Base-by-base conservation (phyloP, 345 rosid species). In the Clarkia xantiana region DNA sequence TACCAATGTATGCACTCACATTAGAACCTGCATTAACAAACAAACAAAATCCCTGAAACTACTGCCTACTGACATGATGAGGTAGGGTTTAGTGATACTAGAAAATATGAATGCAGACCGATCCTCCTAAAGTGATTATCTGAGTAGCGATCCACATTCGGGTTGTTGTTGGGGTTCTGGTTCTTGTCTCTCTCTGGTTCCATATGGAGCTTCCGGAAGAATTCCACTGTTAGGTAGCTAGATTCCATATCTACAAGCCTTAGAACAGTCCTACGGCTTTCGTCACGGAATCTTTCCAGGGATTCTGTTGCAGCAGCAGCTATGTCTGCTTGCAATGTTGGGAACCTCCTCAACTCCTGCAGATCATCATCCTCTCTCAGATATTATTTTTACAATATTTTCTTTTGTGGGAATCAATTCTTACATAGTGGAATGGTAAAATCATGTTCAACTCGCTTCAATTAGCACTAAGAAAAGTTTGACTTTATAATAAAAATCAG, bases 241-340 rank as follows among this genome's bases (percentile, higher is more conserved):
- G 99, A 87, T 49, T 91, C 99, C 99, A 91, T 91, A 52, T 91
- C 99, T 17, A 91, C 96, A 42, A 91, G 73, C 60, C 96, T 71
- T 23, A 70, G 43, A 66, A 91, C 95, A 18, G 96, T 87, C 72
- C 62, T 91, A 67, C 86, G 68, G 76, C 99, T 73, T 64, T 86
- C 95, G 40, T 87, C 99, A 25, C 95, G 89, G 66, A 91, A 91
- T 63, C 70, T 91, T 68, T 87, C 96, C 60, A 91, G 64, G 45
- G 96, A 78, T 61, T 91, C 99, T 17, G 74, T 91, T 52, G 98
- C 82, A 12, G 96, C 96, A 47, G 90, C 77, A 63, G 99, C 95
- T 71, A 91, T 80, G 63, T 91, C 99, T 52, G 75, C 58, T 54
- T 67, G 69, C 56, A 91, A 95, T 18, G 95, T 80, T 14, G 96